These are phyloP conservation scores for Fusarium multiceps DNA, from an alignment of 2,329 filamentous ascomycete genomes.

Conservation along the genomic window DNA sequence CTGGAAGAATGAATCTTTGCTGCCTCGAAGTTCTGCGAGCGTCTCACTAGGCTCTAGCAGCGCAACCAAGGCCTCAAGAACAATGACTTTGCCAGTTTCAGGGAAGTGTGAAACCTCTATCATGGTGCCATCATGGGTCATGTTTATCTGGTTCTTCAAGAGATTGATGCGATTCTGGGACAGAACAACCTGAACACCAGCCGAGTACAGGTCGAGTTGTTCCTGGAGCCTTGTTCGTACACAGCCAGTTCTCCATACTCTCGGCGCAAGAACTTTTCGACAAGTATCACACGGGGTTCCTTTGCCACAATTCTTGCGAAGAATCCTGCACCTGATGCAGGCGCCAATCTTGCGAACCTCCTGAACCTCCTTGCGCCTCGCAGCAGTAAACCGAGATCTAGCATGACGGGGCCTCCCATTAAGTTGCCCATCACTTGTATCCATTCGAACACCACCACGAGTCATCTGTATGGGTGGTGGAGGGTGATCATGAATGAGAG, in stretches of 20 bases:
- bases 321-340: constrained; percentile 73
- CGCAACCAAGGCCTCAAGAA: constrained; percentile 51
- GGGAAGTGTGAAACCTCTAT: constrained; percentile 72
- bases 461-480: constrained; percentile 50
- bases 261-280: constrained; percentile 70
- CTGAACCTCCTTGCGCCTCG: constrained; percentile 72
- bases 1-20: constrained; percentile 50
- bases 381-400: constrained; percentile 67
- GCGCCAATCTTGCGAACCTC: constrained; percentile 73
- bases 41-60: constrained; percentile 52
- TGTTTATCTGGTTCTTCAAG: constrained; percentile 61
- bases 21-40: constrained; percentile 51
- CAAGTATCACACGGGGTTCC: constrained; percentile 73
- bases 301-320: constrained; percentile 74
- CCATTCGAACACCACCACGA: constrained; percentile 65
- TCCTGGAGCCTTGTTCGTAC: constrained; percentile 71
- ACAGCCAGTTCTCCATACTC: constrained; percentile 74
- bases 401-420: constrained; percentile 65
- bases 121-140: constrained; percentile 61
- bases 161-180: constrained; percentile 69
- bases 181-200: constrained; percentile 71
- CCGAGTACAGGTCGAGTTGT: constrained; percentile 71
- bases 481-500: constrained; percentile 48
- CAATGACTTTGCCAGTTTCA: constrained; percentile 58
- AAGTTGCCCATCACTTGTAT: constrained; percentile 55